Evolutionary conservation across 2,329 filamentous ascomycete genomes (phyloP).

Genomic region (Fusarium chaquense): DNA sequence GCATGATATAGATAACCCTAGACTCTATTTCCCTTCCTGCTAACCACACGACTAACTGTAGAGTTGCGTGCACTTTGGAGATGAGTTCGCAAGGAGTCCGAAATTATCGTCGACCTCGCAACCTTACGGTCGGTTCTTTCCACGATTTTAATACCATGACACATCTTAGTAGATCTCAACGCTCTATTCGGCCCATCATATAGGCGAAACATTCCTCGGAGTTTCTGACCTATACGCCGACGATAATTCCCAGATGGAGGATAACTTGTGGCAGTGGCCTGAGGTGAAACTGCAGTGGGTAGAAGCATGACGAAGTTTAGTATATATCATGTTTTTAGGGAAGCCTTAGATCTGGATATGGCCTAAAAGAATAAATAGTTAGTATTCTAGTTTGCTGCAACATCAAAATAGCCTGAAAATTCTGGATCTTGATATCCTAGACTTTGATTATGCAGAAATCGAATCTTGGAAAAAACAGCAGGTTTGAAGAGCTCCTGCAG

Average conservation of each 20-base stretch:
- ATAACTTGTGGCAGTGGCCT: conserved; percentile 7
- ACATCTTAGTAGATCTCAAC: not conserved
- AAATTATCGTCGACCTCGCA: not conserved
- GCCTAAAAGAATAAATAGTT: not conserved
- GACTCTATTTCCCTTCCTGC: not conserved
- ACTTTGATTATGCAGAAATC: not conserved
- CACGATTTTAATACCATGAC: not conserved
- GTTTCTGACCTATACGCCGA: not conserved
- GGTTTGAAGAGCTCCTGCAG: not conserved
- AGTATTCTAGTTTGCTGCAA: not conserved
- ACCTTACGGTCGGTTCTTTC: not conserved
- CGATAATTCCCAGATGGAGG: not conserved
- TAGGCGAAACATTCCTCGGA: not conserved
- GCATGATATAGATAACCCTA: not conserved
- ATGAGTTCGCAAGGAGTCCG: not conserved
- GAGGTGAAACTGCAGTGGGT: not conserved
- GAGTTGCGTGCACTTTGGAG: not conserved
- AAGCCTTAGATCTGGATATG: not conserved
- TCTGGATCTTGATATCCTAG: not conserved
- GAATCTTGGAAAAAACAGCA: not conserved
- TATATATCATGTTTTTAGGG: not conserved
- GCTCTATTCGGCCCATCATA: not conserved
- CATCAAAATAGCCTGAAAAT: not conserved
- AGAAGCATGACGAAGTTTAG: not conserved
- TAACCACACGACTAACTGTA: not conserved